Base-by-base conservation (phyloP, 2,329 filamentous ascomycete genomes). In the Dryadomyces quercus-mongolicae region DNA sequence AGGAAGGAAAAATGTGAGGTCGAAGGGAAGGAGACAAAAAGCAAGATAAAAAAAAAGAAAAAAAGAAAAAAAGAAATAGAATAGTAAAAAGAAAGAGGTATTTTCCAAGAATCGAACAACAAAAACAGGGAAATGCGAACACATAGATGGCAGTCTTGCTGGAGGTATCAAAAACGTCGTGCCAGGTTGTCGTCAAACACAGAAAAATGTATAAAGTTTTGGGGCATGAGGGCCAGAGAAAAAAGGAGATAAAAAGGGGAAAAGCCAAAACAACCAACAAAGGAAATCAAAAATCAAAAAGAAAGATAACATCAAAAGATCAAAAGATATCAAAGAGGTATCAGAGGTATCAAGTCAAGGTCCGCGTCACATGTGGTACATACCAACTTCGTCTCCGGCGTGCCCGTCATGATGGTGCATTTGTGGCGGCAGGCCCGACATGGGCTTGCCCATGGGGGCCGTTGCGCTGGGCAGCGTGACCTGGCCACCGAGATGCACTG, bases 311-410 rank as follows among this genome's bases (percentile, higher is more conserved):
- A 50, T 13, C 15, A 25, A 40, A 22, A 42, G 22, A 18, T n/a
- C n/a, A n/a, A 44, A 7, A 31, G 44, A 58, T 40, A 42, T 52
- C 51, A 50, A 25, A 40, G n/a, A 42, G 22, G n/a, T 22, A 50
- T 25, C 38, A 57, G n/a, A 58, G 25, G 25, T 31, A 31, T 31
- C 25, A 31, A 31, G 59, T 10, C 58, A 64, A 65, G 15, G 16
- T 49, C 31, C n/a, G 21, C 61, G 78, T 88, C 82, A 93, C 84
- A 93, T 88, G 77, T 90, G 87, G 79, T 89, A 95, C 90, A 94
- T 95, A 95, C 90, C 90, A 84, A 90, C 90, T 81, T 93, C 89
- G 66, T 91, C 86, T 68, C 77, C 78, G 80, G 80, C 63, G 76
- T 76, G 67, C 74, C 77, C 66, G 65, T 86, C 83, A 66, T 88